A percentile compares a stretch with the other conserved stretches of the same genome.
Evolutionary conservation across 805 yeast species (phyloP).

Genomic region (Brettanomyces nanus): DNA sequence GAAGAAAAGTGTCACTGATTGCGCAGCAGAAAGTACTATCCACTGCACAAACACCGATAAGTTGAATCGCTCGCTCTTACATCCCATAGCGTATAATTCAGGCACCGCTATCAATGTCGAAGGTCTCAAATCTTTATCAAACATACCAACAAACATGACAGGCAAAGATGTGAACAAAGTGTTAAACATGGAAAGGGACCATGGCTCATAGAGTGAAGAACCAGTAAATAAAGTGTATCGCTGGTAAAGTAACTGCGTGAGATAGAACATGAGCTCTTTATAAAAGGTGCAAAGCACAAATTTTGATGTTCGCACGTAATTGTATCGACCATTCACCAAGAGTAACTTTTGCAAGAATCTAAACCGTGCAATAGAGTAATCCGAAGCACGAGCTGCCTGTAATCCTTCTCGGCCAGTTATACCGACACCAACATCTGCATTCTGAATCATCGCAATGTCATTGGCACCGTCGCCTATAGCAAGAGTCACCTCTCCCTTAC

Average conservation of each 20-base stretch:
- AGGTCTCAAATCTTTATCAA: slow-evolving; percentile 85
- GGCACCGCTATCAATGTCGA: slow-evolving; percentile 88
- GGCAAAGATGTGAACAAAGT: slow-evolving; percentile 91
- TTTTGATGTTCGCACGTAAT: slow-evolving; percentile 84
- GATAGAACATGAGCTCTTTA: slow-evolving; percentile 84
- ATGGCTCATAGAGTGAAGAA: slow-evolving; percentile 84
- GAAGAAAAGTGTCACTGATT: slow-evolving; percentile 66
- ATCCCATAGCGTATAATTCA: slow-evolving; percentile 74
- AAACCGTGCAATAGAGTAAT: slow-evolving; percentile 92
- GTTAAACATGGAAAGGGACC: slow-evolving; percentile 97
- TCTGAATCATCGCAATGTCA: slow-evolving; percentile 98
- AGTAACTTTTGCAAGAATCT: slow-evolving; percentile 73
- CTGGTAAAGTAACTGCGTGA: slow-evolving; percentile 84
- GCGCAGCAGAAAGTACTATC: slow-evolving; percentile 69
- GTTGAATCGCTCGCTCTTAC: slow-evolving; percentile 67
- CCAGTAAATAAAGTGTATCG: slow-evolving; percentile 85
- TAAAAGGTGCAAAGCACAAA: slow-evolving; percentile 91
- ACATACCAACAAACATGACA: slow-evolving; percentile 89
- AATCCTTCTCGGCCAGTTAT: slow-evolving; percentile 96
- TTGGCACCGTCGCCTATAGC: slow-evolving; percentile 99
- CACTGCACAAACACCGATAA: slow-evolving; percentile 62
- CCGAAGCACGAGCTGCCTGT: slow-evolving; percentile 93
- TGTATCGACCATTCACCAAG: slow-evolving; percentile 93
- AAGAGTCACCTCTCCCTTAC: slow-evolving; percentile 67
- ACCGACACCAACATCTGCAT: slow-evolving; percentile 97